Conservation (phyloP, 2,329 filamentous ascomycete genomes). For the Fusarium cicatricum region DNA sequence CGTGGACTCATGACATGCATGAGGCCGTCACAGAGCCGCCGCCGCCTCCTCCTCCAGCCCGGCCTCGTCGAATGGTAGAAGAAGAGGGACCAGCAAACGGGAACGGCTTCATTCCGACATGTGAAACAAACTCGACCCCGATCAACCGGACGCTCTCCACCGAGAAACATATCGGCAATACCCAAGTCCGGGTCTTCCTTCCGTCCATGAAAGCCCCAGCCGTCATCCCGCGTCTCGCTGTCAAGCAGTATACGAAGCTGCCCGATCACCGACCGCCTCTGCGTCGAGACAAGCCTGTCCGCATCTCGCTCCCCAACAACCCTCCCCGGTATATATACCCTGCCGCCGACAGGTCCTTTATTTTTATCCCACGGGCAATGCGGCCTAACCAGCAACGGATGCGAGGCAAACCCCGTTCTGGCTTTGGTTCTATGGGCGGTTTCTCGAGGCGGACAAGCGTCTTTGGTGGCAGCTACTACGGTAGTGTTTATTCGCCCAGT, state of each 20-base stretch:
- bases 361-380: slow-evolving; percentile 94
- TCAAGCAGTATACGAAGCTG: slow-evolving; percentile 92
- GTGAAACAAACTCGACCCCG: slow-evolving; percentile 66
- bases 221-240: slow-evolving; percentile 76
- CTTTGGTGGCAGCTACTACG: slow-evolving; percentile 73
- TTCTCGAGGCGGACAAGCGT: slow-evolving; percentile 84
- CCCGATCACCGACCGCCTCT: slow-evolving; percentile 94
- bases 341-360: slow-evolving; percentile 89
- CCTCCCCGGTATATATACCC: slow-evolving; percentile 90
- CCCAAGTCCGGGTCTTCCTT: slow-evolving; percentile 82
- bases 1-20: slow-evolving; percentile 96
- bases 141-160: slow-evolving; percentile 84
- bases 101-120: slow-evolving; percentile 63
- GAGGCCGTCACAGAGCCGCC: slow-evolving; percentile 66
- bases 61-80: slow-evolving; percentile 53
- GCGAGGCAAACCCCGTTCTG: slow-evolving; percentile 74
- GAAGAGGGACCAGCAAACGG: slow-evolving; percentile 63
- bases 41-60: slow-evolving; percentile 41
- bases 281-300: slow-evolving; percentile 93
- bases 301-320: slow-evolving; percentile 85
- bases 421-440: slow-evolving; percentile 71
- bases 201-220: slow-evolving; percentile 77
- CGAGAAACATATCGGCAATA: slow-evolving; percentile 83
- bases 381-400: slow-evolving; percentile 89
- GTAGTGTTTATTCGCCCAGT: slow-evolving; percentile 86